Conservation (phyloP, 148 eudicot genomes). For the Camellia granthamiana region DNA sequence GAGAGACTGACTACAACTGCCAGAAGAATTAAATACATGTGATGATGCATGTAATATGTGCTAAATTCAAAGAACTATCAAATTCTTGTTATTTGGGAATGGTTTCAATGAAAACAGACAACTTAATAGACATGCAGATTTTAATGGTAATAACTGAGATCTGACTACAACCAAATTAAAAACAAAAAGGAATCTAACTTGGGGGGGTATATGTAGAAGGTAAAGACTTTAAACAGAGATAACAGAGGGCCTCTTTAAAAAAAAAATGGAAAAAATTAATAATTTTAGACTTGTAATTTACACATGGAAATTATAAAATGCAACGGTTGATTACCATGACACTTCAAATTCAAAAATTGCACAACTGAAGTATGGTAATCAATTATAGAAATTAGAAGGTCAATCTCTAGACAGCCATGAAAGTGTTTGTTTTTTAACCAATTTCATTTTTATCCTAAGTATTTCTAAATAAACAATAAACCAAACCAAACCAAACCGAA, state of each 20-base stretch:
- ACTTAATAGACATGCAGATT: neutral
- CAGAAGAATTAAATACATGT: neutral
- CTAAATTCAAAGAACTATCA: neutral
- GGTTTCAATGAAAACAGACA: neutral
- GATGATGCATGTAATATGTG: neutral
- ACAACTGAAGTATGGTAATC: neutral
- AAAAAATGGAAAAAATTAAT: neutral
- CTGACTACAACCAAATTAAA: neutral
- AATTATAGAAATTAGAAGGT: neutral
- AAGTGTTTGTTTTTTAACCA: neutral
- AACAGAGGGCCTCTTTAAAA: neutral
- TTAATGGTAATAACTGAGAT: neutral
- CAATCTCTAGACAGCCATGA: neutral
- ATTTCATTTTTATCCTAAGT: neutral
- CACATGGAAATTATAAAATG: neutral
- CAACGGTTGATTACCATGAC: neutral
- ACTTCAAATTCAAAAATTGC: slow-evolving; percentile 1
- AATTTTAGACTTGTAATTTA: neutral
- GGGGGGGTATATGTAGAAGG: neutral
- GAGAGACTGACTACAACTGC: neutral
- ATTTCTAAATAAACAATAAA: neutral
- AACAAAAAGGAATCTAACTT: neutral
- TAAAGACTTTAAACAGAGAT: neutral
- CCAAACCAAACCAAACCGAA: too few species aligned
- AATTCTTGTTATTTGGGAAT: slow-evolving; percentile 1